phyloP scores from a whole-genome alignment of 1,139 yeast genomes.

The Torulaspora globosa region DNA sequence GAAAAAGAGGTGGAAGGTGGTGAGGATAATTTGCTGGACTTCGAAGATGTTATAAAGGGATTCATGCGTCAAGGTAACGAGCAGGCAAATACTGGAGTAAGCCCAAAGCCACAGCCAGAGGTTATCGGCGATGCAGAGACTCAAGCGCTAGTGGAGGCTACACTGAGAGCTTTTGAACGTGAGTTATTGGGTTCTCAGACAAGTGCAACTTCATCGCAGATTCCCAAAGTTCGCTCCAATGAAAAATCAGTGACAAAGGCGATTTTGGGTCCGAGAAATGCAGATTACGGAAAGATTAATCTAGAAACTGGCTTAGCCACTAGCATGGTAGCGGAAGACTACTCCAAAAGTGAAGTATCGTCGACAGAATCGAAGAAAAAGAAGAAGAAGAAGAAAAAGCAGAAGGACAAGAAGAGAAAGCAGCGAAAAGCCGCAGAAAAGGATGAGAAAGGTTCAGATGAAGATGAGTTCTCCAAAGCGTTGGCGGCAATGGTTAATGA shows the following conservation, averaged over 20 bases:
- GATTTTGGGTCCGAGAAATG: constrained; percentile 4
- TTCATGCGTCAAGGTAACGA: constrained; percentile 26
- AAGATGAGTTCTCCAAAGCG: constrained; percentile 34
- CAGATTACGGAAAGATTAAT: constrained; percentile 9
- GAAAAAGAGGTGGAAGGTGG: constrained; percentile 12
- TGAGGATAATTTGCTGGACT: constrained; percentile 22
- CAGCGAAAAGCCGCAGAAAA: constrained; percentile 10
- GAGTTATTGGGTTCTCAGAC: constrained; percentile 25
- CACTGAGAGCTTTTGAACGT: constrained; percentile 35
- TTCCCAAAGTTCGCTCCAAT: constrained; percentile 10
- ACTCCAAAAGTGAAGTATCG: not conserved
- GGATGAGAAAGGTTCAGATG: constrained; percentile 17
- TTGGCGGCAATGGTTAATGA: constrained; percentile 36
- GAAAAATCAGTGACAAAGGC: constrained; percentile 15
- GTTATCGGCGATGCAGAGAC: constrained; percentile 30
- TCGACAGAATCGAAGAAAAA: constrained; percentile 11
- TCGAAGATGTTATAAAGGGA: constrained; percentile 35
- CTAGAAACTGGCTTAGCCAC: constrained; percentile 9
- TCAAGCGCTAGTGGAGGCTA: constrained; percentile 35
- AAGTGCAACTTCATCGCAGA: not conserved
- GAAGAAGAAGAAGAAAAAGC: constrained; percentile 13
- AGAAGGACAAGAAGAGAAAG: constrained; percentile 24
- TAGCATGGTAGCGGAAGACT: constrained; percentile 1
- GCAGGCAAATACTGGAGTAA: constrained; percentile 2
- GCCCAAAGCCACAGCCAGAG: constrained; percentile 4